A percentile compares a stretch with the other conserved stretches of the same genome.
Conservation (phyloP, 108 stramenopile species). For the Skeletonema tropicum region DNA sequence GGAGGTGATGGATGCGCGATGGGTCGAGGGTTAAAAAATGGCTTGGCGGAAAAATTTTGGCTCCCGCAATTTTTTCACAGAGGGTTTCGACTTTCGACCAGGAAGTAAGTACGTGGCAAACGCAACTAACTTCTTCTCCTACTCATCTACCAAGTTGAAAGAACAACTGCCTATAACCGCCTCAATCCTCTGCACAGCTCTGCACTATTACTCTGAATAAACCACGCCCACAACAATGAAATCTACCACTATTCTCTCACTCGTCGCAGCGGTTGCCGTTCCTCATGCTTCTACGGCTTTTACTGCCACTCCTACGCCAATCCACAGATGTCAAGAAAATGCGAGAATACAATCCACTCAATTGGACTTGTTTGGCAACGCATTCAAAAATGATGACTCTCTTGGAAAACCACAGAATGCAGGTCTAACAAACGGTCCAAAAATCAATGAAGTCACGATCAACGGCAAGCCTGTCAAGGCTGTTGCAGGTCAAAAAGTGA, state of each 20-base stretch:
- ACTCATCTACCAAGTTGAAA: too few species aligned
- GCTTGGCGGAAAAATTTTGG: too few species aligned
- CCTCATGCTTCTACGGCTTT: neutral
- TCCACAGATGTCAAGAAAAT: neutral
- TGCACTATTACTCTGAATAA: neutral
- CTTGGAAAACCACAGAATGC: conserved; percentile 48
- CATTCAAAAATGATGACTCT: too few species aligned
- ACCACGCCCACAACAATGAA: neutral
- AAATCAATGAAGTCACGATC: conserved; percentile 47
- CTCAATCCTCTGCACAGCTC: too few species aligned
- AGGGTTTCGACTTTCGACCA: too few species aligned
- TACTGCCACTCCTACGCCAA: neutral
- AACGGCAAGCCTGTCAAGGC: conserved; percentile 64
- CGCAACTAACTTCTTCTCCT: too few species aligned
- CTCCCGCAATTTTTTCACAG: too few species aligned
- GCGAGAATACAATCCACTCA: conserved; percentile 20
- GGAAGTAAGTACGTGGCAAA: neutral
- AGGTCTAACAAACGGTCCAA: conserved; percentile 36
- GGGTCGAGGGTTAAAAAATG: too few species aligned
- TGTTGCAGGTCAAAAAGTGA: conserved; percentile 57
- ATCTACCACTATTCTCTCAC: neutral
- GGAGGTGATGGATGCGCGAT: too few species aligned
- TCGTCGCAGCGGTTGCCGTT: neutral
- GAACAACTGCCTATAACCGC: too few species aligned
- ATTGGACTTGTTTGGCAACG: conserved; percentile 46